Base-by-base conservation (phyloP, 2,329 filamentous ascomycete species). In the Exophiala lecanii-corni region DNA sequence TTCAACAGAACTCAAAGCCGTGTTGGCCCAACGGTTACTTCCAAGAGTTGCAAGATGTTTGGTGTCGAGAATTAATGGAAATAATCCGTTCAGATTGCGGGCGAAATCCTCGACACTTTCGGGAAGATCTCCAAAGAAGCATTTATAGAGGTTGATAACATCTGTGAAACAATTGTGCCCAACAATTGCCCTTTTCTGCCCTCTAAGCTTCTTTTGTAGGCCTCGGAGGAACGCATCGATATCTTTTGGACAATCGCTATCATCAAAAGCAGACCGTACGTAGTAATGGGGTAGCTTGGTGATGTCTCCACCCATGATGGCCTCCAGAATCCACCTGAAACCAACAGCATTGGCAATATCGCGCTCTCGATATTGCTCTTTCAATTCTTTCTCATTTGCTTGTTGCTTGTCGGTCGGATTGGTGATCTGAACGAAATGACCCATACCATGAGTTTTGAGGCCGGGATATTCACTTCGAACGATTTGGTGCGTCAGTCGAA, bases 131-230 rank as follows among this genome's bases (percentile, higher is more conserved):
- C 78, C 79, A 40, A 81, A 70, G 57, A 82, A 82, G 38, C 71
- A 73, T 23, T 67, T 66, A 55, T 78, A 80, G 44, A 82, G 66
- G 55, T 81, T 79, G n/a, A 81, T 66, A 30, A 82, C 56, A 53
- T 82, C 79, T 1, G 73, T 73, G 57, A 82, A 79, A 53, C 79
- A 70, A 52, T 82, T 82, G 60, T 82, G 79, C 1, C 78, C 79
- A 2, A 82, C 73, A 2, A 82, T 54, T 1, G 79, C 65, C 2
- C 71, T 69, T 10, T 70, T 66, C 15, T 67, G 70, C 15, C 61
- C 57, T 32, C 65, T 67, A 9, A 82, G 56, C 4, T 63, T 59
- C 4, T 60, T 53, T 39, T 69, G 63, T 31, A 70, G 39, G 3
- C 56, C 41, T 2, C 59, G 42, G n/a, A 61, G 52, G 28, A 63